phyloP scores from a whole-genome alignment of 129 eudicot genomes.

The Lactuca sativa region DNA sequence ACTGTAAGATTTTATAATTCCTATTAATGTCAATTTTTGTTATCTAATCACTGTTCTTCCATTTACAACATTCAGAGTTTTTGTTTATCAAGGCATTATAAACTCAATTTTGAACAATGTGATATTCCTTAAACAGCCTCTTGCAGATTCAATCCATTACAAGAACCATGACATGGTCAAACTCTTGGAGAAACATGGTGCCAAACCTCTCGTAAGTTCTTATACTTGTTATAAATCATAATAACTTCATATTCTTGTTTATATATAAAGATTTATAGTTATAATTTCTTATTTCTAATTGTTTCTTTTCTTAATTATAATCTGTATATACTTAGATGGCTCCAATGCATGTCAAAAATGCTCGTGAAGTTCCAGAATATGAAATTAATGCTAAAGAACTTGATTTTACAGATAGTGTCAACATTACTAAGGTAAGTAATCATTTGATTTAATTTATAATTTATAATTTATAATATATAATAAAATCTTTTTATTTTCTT shows the following conservation, averaged over 20 bases:
- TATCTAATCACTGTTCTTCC: background rate
- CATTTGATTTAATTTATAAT: background rate
- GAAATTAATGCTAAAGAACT: conserved; percentile 88
- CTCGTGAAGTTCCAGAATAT: conserved; percentile 90
- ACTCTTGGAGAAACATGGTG: conserved; percentile 90
- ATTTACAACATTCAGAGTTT: background rate
- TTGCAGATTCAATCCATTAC: conserved; percentile 95
- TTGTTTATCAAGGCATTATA: too few species aligned
- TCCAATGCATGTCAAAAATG: conserved; percentile 84
- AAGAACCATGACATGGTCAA: conserved; percentile 76
- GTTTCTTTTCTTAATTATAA: background rate
- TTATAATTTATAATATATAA: background rate
- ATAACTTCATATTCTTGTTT: background rate
- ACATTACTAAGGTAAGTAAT: conserved; percentile 65
- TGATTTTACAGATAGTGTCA: conserved; percentile 81
- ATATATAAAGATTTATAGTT: background rate
- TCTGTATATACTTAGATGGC: conserved; percentile 52
- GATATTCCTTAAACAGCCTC: conserved; percentile 67
- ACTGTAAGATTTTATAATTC: conserved; percentile 47
- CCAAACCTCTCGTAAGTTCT: conserved; percentile 63
- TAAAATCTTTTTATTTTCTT: background rate
- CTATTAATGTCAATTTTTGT: background rate
- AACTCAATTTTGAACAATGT: background rate
- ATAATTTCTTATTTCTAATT: conserved; percentile 1
- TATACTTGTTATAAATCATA: conserved; percentile 4